phyloP scores from a whole-genome alignment of 148 eudicot genomes.

The Dysphania ambrosioides region DNA sequence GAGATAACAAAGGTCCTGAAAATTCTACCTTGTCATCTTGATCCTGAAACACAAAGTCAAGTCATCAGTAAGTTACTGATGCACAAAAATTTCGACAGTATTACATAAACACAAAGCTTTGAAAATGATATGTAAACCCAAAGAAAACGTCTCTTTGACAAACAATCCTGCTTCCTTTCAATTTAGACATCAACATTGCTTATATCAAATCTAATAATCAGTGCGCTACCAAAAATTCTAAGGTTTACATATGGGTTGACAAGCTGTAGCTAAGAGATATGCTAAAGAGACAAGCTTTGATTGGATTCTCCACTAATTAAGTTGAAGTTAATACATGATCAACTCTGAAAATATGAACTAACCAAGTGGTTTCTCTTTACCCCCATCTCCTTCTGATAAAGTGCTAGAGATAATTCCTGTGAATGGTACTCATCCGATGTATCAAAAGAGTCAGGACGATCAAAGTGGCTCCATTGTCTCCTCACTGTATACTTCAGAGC shows the following conservation, averaged over 20 bases:
- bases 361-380: slow-evolving; percentile 65
- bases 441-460: slow-evolving; percentile 80
- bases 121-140: not conserved
- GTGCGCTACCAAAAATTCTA: not conserved
- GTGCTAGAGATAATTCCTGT: slow-evolving; percentile 76
- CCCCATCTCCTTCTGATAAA: slow-evolving; percentile 63
- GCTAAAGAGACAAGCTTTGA: not conserved
- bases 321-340: not conserved
- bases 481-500: slow-evolving; percentile 46
- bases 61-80: slow-evolving; percentile 2
- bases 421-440: slow-evolving; percentile 83
- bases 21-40: slow-evolving; percentile 75
- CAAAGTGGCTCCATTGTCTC: slow-evolving; percentile 72
- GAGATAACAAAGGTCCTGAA: slow-evolving; percentile 81
- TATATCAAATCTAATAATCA: not conserved
- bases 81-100: not conserved
- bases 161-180: not conserved
- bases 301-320: not conserved
- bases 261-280: not conserved
- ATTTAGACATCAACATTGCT: not conserved
- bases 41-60: slow-evolving; percentile 42
- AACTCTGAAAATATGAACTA: slow-evolving; percentile 33
- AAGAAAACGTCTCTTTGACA: not conserved
- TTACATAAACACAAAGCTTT: not conserved
- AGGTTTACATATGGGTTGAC: slow-evolving; percentile 8